These are phyloP conservation scores for Uronychia setigera DNA, from an alignment of 73 alveolate species.

Conservation along the genomic window DNA sequence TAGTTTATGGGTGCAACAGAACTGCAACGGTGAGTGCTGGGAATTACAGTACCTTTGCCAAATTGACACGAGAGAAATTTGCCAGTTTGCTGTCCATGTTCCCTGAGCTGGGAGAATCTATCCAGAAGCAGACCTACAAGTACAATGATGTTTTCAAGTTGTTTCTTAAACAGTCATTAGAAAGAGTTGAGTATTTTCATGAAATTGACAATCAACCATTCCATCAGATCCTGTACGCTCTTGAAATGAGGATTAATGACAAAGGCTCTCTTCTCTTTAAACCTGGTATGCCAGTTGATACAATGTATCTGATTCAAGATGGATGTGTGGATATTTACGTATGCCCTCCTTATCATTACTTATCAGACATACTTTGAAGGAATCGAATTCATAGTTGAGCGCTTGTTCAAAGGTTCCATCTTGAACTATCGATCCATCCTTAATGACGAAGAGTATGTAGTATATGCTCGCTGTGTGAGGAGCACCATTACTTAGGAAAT, in stretches of 20 bases:
- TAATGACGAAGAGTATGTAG: slow-evolving; percentile 33
- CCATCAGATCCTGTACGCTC: slow-evolving; percentile 33
- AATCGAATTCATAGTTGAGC: slow-evolving; percentile 43
- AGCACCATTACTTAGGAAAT: slow-evolving; percentile 12
- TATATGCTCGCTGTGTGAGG: slow-evolving; percentile 11
- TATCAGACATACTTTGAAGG: slow-evolving; percentile 27
- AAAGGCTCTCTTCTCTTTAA: slow-evolving; percentile 34
- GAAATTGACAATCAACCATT: slow-evolving; percentile 45
- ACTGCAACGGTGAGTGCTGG: slow-evolving; percentile 54
- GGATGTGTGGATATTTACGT: slow-evolving; percentile 36
- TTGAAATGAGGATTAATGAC: slow-evolving; percentile 5
- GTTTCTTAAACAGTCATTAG: slow-evolving; percentile 27
- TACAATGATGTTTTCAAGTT: slow-evolving; percentile 47
- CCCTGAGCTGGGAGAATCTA: slow-evolving; percentile 25
- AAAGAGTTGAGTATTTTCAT: slow-evolving; percentile 34
- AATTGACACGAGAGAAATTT: slow-evolving; percentile 19
- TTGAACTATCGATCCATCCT: slow-evolving; percentile 52
- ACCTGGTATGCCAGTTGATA: slow-evolving; percentile 27
- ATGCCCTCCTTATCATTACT: neutral
- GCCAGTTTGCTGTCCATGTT: slow-evolving; percentile 6
- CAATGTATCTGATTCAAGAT: slow-evolving; percentile 28
- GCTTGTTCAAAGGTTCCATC: slow-evolving; percentile 42
- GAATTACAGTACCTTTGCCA: slow-evolving; percentile 58
- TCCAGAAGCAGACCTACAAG: slow-evolving; percentile 29
- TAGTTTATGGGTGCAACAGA: slow-evolving; percentile 61